Evolutionary conservation across 495 filamentous ascomycete species (phyloP).

Genomic region (Penicillium malachiteum): DNA sequence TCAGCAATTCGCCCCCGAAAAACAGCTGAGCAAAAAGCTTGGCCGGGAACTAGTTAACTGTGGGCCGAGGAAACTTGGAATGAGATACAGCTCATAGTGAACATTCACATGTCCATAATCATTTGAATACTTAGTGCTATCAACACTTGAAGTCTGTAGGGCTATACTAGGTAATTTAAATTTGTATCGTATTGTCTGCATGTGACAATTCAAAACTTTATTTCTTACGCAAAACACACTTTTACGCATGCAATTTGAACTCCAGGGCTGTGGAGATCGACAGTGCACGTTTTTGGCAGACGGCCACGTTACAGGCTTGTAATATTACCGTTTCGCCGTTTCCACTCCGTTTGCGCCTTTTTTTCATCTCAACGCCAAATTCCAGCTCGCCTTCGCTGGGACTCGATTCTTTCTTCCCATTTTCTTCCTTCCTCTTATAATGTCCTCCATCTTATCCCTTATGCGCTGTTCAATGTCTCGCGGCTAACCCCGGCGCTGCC

Average conservation of each 20-base stretch:
- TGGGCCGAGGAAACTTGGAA: not conserved
- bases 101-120: not conserved
- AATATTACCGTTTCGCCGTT: not conserved
- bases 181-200: too few species aligned
- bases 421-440: not conserved
- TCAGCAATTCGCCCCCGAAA: not conserved
- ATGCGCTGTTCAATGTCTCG: slow-evolving; percentile 19
- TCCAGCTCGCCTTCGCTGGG: not conserved
- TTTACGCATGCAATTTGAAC: too few species aligned
- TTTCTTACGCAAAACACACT: not conserved
- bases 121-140: not conserved
- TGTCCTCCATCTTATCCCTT: not conserved
- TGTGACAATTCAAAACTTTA: too few species aligned
- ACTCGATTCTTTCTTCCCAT: not conserved
- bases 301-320: not conserved
- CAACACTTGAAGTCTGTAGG: too few species aligned
- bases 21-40: not conserved
- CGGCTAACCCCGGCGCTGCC: slow-evolving; percentile 20
- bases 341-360: slow-evolving; percentile 16
- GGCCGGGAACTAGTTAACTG: slow-evolving; percentile 1
- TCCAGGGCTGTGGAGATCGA: slow-evolving; percentile 2
- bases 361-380: slow-evolving; percentile 3
- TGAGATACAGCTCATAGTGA: not conserved
- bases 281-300: slow-evolving; percentile 16
- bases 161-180: too few species aligned